Conservation (phyloP, 768 basidiomycete genomes). For the Gymnopilus dilepis region DNA sequence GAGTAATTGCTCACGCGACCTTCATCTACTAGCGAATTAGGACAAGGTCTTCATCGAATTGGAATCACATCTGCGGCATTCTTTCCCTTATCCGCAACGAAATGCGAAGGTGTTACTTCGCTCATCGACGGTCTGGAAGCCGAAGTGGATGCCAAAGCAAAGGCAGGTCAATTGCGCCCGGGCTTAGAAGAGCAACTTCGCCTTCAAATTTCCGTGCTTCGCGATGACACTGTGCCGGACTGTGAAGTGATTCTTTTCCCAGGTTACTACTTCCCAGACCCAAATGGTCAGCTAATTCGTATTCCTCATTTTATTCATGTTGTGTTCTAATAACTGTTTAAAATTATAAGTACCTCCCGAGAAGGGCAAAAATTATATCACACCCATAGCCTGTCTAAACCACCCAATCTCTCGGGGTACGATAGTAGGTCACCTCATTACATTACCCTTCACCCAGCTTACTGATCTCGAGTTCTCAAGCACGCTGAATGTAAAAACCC, state of each 20-base stretch:
- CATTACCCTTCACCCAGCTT: too few species aligned
- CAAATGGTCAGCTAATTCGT: constrained; percentile 12
- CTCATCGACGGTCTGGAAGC: constrained; percentile 28
- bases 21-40: neutral
- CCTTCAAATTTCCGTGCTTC: constrained; percentile 37
- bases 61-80: neutral
- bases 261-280: constrained; percentile 22
- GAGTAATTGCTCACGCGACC: neutral
- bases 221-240: constrained; percentile 31
- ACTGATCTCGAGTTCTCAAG: constrained; percentile 7
- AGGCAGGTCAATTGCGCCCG: constrained; percentile 26
- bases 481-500: constrained; percentile 41
- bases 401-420: constrained; percentile 54
- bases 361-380: constrained; percentile 48
- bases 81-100: constrained; percentile 29
- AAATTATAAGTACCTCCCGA: constrained; percentile 25
- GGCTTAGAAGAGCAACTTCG: constrained; percentile 46
- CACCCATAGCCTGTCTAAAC: constrained; percentile 40
- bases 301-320: too few species aligned
- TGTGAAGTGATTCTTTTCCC: constrained; percentile 31
- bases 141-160: constrained; percentile 29
- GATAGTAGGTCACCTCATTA: constrained; percentile 40
- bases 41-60: neutral
- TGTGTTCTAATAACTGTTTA: too few species aligned
- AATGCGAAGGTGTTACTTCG: constrained; percentile 17